phyloP scores from a whole-genome alignment of 129 eudicot species.

The Pulicaria dysenterica region DNA sequence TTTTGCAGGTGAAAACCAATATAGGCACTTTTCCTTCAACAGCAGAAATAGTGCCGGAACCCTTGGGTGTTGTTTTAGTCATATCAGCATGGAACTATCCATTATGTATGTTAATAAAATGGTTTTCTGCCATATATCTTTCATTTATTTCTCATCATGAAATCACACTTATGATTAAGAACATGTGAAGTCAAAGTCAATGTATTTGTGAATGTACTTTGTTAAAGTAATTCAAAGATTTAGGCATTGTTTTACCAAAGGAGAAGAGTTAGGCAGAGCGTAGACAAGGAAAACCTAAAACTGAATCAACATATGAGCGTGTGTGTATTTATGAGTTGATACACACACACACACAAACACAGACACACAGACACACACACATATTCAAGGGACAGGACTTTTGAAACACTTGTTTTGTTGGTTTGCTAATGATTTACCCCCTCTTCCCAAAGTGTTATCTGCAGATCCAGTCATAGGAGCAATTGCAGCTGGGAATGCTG shows the following conservation, averaged over 20 bases:
- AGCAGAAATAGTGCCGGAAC: slow-evolving; percentile 84
- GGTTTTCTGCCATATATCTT: slow-evolving; percentile 10
- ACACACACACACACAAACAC: too few relatives aligned
- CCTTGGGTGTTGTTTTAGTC: slow-evolving; percentile 77
- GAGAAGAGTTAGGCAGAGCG: background rate
- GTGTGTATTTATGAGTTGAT: slow-evolving; percentile 5
- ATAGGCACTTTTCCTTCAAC: slow-evolving; percentile 72
- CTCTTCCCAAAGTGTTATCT: slow-evolving; percentile 53
- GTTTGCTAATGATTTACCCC: slow-evolving; percentile 6
- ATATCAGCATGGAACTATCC: slow-evolving; percentile 98
- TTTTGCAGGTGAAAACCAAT: slow-evolving; percentile 68
- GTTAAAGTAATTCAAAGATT: background rate
- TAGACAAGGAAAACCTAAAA: background rate
- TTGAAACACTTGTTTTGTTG: background rate
- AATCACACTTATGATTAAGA: background rate
- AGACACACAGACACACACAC: too few relatives aligned
- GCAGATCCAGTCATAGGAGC: slow-evolving; percentile 95
- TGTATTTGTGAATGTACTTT: background rate
- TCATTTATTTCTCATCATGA: slow-evolving; percentile 21
- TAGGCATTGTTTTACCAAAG: background rate
- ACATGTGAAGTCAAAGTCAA: background rate
- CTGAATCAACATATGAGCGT: background rate
- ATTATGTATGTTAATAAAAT: slow-evolving; percentile 54
- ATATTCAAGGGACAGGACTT: background rate
- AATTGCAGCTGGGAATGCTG: slow-evolving; percentile 94